These are phyloP conservation scores for Pelargonium cotyledonis DNA, from an alignment of 441 rosid genomes.

Conservation along the genomic window DNA sequence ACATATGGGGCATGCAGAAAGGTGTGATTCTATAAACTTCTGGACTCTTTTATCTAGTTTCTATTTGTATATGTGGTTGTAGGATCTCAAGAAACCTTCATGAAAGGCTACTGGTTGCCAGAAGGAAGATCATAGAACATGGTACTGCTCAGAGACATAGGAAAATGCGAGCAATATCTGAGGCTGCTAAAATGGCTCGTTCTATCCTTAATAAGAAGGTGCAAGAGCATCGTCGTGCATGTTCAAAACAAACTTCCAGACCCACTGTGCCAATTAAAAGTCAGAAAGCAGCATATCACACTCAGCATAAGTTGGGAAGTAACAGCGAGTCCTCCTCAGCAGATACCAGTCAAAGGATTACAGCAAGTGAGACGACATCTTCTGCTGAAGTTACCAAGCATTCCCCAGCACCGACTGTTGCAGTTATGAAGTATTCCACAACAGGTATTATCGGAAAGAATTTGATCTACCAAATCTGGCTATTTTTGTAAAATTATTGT, in stretches of 20 bases:
- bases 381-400: constrained; percentile 27
- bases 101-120: constrained; percentile 40
- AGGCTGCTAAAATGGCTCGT: constrained; percentile 55
- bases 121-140: constrained; percentile 52
- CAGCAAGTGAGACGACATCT: constrained; percentile 17
- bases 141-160: constrained; percentile 34
- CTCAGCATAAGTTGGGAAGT: constrained; percentile 20
- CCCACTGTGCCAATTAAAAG: constrained; percentile 5
- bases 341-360: constrained; percentile 20
- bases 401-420: constrained; percentile 15
- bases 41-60: constrained; percentile 18
- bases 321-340: constrained; percentile 19
- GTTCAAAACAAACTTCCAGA: constrained; percentile 34
- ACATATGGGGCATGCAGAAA: not conserved
- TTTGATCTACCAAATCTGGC: constrained; percentile 9
- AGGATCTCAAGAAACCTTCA: constrained; percentile 65
- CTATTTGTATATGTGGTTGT: constrained; percentile 18
- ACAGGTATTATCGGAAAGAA: constrained; percentile 32
- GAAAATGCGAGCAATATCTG: constrained; percentile 48
- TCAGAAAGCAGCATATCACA: constrained; percentile 23
- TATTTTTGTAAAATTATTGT: not conserved
- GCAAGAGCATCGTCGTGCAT: constrained; percentile 42
- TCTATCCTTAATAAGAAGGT: constrained; percentile 60
- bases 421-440: constrained; percentile 5
- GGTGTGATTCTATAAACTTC: constrained; percentile 6